Percentiles rank a stretch among this genome's conserved stretches.
Evolutionary conservation across 1,284 basidiomycete species (phyloP).

Genomic region (Cryptococcus sp.): DNA sequence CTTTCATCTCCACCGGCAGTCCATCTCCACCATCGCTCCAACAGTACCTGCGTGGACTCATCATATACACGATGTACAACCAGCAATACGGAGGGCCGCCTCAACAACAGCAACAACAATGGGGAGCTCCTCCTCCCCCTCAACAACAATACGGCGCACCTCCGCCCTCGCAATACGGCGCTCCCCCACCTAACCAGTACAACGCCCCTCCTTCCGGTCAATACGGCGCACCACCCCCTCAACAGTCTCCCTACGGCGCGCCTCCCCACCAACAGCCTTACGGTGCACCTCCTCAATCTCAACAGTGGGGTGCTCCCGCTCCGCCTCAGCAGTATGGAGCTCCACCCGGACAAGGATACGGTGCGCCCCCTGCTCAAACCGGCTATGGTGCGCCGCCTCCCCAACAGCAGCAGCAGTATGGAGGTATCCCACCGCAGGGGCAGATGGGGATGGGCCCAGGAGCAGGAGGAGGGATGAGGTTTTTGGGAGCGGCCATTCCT

Average conservation of each 20-base stretch:
- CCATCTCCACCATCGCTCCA: too few relatives aligned
- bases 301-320: conserved; percentile 11
- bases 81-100: conserved; percentile 20
- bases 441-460: not conserved
- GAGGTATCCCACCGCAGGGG: conserved; percentile 6
- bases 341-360: conserved; percentile 9
- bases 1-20: not conserved
- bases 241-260: too few relatives aligned
- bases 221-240: conserved; percentile 6
- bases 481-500: conserved; percentile 41
- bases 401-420: conserved; percentile 3
- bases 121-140: conserved; percentile 13
- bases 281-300: conserved; percentile 2
- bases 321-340: conserved; percentile 18
- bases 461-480: conserved; percentile 20
- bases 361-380: conserved; percentile 9
- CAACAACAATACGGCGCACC: conserved; percentile 18
- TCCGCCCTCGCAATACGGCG: conserved; percentile 17
- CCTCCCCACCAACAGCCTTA: conserved; percentile 4
- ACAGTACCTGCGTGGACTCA: too few relatives aligned
- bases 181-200: conserved; percentile 21
- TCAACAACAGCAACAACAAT: conserved; percentile 14
- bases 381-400: conserved; percentile 10
- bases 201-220: conserved; percentile 13
- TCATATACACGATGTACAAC: conserved; percentile 1